Evolutionary conservation across 495 filamentous ascomycete species (phyloP).

Genomic region (Achaetomiella virescens): DNA sequence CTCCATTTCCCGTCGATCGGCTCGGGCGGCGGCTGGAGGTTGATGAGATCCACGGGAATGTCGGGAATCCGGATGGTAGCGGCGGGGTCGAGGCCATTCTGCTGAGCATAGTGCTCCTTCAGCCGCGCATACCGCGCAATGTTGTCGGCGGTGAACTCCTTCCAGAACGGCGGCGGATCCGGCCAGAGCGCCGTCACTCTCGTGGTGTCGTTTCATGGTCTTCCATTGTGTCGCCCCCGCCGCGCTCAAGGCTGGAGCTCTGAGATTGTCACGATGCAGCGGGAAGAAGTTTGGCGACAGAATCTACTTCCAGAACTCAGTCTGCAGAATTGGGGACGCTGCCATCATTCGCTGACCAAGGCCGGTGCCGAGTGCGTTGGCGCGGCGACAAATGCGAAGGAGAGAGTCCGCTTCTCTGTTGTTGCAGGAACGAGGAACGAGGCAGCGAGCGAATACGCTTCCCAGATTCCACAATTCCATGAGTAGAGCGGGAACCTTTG

Average conservation of each 20-base stretch:
- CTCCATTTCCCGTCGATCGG: slow-evolving; percentile 65
- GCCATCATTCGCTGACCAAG: slow-evolving; percentile 1
- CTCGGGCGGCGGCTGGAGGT: slow-evolving; percentile 72
- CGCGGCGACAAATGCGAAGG: background rate
- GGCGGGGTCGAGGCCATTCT: slow-evolving; percentile 29
- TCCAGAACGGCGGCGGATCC: slow-evolving; percentile 84
- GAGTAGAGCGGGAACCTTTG: slow-evolving; percentile 3
- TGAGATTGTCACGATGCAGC: background rate
- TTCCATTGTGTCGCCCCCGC: slow-evolving; percentile 26
- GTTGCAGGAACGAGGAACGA: background rate
- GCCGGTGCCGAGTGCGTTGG: background rate
- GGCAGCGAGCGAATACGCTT: no score
- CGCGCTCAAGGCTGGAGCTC: background rate
- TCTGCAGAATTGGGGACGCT: background rate
- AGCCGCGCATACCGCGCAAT: slow-evolving; percentile 56
- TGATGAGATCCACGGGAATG: slow-evolving; percentile 67
- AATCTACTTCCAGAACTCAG: background rate
- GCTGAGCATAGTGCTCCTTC: slow-evolving; percentile 35
- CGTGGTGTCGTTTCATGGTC: slow-evolving; percentile 30
- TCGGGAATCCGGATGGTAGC: slow-evolving; percentile 41
- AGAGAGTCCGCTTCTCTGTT: background rate
- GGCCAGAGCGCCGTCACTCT: slow-evolving; percentile 52
- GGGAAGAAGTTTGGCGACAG: background rate
- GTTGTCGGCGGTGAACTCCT: slow-evolving; percentile 77
- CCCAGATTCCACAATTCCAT: background rate